phyloP scores from a whole-genome alignment of 805 yeast genomes.

The Candida sphagnicola region DNA sequence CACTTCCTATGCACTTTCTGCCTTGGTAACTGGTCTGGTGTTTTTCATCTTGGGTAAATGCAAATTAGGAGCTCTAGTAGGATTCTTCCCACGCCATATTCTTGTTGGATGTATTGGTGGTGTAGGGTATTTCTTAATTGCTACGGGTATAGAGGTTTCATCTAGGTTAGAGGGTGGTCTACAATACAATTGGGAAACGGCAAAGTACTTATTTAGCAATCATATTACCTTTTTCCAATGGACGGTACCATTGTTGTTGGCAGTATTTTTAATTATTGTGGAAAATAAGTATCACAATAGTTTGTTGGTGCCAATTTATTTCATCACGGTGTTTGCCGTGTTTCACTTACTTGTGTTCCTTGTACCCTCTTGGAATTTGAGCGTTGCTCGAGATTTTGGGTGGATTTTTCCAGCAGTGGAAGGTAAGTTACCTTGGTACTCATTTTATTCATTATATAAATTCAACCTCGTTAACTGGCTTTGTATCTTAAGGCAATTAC shows the following conservation, averaged over 20 bases:
- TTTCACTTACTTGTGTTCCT: constrained; percentile 68
- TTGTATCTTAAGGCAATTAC: constrained; percentile 63
- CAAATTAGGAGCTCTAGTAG: constrained; percentile 79
- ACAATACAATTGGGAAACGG: constrained; percentile 56
- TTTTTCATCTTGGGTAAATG: constrained; percentile 76
- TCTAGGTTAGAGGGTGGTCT: constrained; percentile 75
- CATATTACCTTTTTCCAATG: constrained; percentile 42
- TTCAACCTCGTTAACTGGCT: constrained; percentile 73
- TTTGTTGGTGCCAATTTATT: constrained; percentile 74
- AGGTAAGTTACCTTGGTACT: constrained; percentile 82
- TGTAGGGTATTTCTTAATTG: constrained; percentile 87
- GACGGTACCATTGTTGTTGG: constrained; percentile 64
- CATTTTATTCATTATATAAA: constrained; percentile 71
- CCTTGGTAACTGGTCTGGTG: constrained; percentile 81
- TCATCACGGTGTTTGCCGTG: constrained; percentile 62
- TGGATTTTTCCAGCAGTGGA: constrained; percentile 78
- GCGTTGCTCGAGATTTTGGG: constrained; percentile 62
- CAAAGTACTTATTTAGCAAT: constrained; percentile 45
- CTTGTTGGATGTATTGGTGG: constrained; percentile 98
- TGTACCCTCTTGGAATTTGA: constrained; percentile 63
- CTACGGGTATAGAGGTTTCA: constrained; percentile 91
- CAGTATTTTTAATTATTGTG: constrained; percentile 55
- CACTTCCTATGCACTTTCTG: constrained; percentile 76
- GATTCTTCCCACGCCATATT: constrained; percentile 94
- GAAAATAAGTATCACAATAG: constrained; percentile 59